Evolutionary conservation across 768 basidiomycete genomes (phyloP).

Genomic region (Suillus subalutaceus): DNA sequence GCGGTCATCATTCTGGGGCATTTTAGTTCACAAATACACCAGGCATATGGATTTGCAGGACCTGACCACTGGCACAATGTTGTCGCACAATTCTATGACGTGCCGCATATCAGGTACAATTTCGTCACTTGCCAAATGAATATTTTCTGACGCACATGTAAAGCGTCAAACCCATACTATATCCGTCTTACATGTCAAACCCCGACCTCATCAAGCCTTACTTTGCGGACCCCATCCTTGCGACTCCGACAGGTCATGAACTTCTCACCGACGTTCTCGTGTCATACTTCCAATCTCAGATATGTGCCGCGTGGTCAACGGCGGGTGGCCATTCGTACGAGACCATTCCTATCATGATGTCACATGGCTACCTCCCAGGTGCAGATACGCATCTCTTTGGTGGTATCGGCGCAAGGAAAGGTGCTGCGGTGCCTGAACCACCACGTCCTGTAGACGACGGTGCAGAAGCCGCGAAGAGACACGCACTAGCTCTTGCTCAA

Average conservation of each 20-base stretch:
- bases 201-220: constrained; percentile 68
- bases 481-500: constrained; percentile 11
- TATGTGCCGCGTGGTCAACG: constrained; percentile 84
- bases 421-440: constrained; percentile 56
- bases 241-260: constrained; percentile 79
- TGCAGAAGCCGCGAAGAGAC: constrained; percentile 33
- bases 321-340: constrained; percentile 70
- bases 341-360: constrained; percentile 47
- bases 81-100: constrained; percentile 97
- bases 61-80: constrained; percentile 88
- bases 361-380: constrained; percentile 36
- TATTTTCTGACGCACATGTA: constrained; percentile 8
- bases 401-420: constrained; percentile 82
- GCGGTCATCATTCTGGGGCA: constrained; percentile 95
- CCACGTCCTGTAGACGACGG: constrained; percentile 35
- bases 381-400: constrained; percentile 70
- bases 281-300: constrained; percentile 88
- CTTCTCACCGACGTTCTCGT: constrained; percentile 90
- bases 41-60: constrained; percentile 80
- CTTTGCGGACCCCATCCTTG: constrained; percentile 83
- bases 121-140: neutral
- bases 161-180: constrained; percentile 81
- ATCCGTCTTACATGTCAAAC: constrained; percentile 78
- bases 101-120: constrained; percentile 79
- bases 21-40: constrained; percentile 85